A percentile compares a stretch with the other conserved stretches of the same genome.
Conservation (phyloP, 208 protist genomes). For the Leishmania martiniquensis region DNA sequence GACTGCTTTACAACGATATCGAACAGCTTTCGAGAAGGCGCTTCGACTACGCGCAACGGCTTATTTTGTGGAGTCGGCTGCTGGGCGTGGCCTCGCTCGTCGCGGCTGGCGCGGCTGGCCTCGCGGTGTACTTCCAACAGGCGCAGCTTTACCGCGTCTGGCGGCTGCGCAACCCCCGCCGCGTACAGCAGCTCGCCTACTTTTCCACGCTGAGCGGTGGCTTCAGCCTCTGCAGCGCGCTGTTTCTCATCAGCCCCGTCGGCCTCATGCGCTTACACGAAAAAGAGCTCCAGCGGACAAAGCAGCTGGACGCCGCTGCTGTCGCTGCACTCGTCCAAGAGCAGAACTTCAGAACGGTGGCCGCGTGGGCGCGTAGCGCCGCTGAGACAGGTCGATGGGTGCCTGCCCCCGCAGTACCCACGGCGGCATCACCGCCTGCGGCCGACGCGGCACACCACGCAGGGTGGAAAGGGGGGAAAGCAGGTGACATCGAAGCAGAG, state of each 20-base stretch:
- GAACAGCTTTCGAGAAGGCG: constrained; percentile 28
- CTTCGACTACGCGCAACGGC: constrained; percentile 15
- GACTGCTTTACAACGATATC: constrained; percentile 52
- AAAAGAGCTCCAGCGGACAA: constrained; percentile 23
- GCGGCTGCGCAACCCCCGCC: constrained; percentile 46
- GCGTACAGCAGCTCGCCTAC: constrained; percentile 26
- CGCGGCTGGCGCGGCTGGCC: constrained; percentile 20
- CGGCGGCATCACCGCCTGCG: background rate
- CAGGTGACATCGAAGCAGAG: background rate
- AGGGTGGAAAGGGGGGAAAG: background rate
- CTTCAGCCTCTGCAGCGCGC: constrained; percentile 17
- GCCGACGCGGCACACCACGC: background rate
- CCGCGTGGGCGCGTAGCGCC: constrained; percentile 10
- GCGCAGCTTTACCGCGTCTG: constrained; percentile 59
- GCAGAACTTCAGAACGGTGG: constrained; percentile 19
- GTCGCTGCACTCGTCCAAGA: constrained; percentile 41
- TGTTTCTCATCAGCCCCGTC: constrained; percentile 53
- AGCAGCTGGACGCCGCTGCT: constrained; percentile 42
- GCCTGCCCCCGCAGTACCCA: background rate
- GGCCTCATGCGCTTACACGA: constrained; percentile 35
- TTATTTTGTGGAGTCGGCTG: constrained; percentile 28
- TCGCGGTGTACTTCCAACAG: constrained; percentile 43
- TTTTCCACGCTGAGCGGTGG: constrained; percentile 12
- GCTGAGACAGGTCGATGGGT: background rate
- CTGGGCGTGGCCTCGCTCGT: constrained; percentile 12